Evolutionary conservation across 352 stramenopile species (phyloP).

Genomic region (Achlya hypogyna): DNA sequence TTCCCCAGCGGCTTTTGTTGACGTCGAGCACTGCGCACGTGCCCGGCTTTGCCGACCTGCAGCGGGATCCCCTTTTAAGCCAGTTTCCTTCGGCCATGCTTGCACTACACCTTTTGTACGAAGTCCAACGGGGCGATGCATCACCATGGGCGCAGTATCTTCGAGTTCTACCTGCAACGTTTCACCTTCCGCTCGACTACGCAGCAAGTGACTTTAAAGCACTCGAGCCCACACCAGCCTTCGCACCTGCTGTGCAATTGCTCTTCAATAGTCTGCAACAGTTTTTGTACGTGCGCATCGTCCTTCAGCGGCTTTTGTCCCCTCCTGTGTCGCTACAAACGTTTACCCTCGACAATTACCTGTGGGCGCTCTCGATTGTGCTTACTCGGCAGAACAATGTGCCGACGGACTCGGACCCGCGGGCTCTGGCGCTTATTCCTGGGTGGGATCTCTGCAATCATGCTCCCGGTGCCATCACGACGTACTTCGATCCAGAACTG

Average conservation of each 20-base stretch:
- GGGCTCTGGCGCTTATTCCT: constrained; percentile 40
- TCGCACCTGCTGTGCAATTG: constrained; percentile 32
- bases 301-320: constrained; percentile 22
- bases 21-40: not conserved
- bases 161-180: constrained; percentile 30
- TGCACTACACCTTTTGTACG: constrained; percentile 32
- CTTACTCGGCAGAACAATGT: constrained; percentile 48
- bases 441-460: constrained; percentile 65
- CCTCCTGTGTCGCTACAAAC: constrained; percentile 25
- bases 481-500: constrained; percentile 30
- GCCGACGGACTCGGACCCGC: constrained; percentile 8
- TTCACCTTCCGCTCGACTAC: constrained; percentile 46
- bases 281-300: constrained; percentile 38
- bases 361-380: constrained; percentile 45
- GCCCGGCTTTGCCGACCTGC: not conserved
- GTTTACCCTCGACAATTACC: constrained; percentile 47
- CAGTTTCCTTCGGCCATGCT: constrained; percentile 36
- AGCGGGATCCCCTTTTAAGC: constrained; percentile 29
- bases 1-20: constrained; percentile 18
- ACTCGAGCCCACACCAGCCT: constrained; percentile 32
- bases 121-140: constrained; percentile 22
- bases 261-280: constrained; percentile 56
- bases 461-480: constrained; percentile 34
- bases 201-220: constrained; percentile 33
- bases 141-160: constrained; percentile 42